phyloP scores from a whole-genome alignment of 1,284 basidiomycete genomes.

The Lentinula novae-zelandiae region DNA sequence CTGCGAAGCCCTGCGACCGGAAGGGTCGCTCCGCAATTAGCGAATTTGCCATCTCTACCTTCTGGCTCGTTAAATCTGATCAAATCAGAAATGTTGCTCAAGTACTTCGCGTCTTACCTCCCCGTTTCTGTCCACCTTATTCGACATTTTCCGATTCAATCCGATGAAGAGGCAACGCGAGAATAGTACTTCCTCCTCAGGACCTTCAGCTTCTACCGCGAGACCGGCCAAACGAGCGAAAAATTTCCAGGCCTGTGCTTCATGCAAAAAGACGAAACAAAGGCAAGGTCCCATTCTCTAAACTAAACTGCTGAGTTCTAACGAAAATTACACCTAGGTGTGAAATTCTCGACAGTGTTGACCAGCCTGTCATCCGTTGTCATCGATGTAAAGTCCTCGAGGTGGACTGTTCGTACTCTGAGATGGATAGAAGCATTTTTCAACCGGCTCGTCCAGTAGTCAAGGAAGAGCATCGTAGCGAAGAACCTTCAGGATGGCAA shows the following conservation, averaged over 20 bases:
- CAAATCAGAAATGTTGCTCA: background rate
- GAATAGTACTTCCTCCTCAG: conserved; percentile 4
- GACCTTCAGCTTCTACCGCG: background rate
- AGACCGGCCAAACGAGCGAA: conserved; percentile 30
- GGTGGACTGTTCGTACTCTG: conserved; percentile 37
- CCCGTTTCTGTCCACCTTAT: background rate
- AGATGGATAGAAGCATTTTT: conserved; percentile 16
- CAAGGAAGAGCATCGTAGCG: background rate
- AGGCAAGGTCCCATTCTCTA: too few species aligned
- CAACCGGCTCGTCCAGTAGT: background rate
- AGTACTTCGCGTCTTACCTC: background rate
- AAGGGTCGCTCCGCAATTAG: background rate
- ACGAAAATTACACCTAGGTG: conserved; percentile 21
- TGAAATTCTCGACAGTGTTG: conserved; percentile 35
- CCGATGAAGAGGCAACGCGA: background rate
- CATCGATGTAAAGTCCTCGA: conserved; percentile 38
- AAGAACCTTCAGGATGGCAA: background rate
- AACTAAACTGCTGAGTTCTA: too few species aligned
- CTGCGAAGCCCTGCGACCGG: background rate
- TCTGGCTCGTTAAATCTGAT: background rate
- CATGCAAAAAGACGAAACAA: conserved; percentile 19
- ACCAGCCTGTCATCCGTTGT: conserved; percentile 27
- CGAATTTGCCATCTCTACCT: background rate
- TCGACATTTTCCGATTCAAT: background rate
- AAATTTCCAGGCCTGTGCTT: conserved; percentile 33